A percentile compares a stretch with the other conserved stretches of the same genome.
Evolutionary conservation across 768 basidiomycete species (phyloP).

Genomic region (Calvatia gigantea): DNA sequence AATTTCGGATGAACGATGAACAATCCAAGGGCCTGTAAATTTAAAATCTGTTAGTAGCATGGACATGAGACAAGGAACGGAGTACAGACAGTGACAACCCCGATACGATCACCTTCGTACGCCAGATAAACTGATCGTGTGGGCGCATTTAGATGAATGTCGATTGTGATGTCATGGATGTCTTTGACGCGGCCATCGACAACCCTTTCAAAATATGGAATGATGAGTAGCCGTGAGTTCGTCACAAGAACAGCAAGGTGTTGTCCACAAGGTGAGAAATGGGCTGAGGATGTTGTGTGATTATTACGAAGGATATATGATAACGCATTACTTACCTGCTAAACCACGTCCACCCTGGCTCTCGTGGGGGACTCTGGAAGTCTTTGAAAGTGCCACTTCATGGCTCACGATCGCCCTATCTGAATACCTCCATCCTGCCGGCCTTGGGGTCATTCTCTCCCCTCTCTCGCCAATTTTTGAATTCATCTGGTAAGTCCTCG

Average conservation of each 20-base stretch:
- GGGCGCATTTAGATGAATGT: slow-evolving; percentile 38
- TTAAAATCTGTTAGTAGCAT: background rate
- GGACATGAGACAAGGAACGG: background rate
- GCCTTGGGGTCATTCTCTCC: background rate
- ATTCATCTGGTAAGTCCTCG: background rate
- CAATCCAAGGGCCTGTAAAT: slow-evolving; percentile 22
- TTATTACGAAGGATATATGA: background rate
- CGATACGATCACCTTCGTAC: slow-evolving; percentile 38
- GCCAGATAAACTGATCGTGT: slow-evolving; percentile 45
- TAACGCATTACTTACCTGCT: background rate
- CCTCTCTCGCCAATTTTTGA: background rate
- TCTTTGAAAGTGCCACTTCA: background rate
- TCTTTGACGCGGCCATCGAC: slow-evolving; percentile 19
- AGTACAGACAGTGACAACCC: slow-evolving; percentile 47
- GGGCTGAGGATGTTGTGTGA: slow-evolving; percentile 26
- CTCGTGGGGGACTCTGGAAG: too few relatives aligned
- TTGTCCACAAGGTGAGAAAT: slow-evolving; percentile 45
- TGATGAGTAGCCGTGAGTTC: slow-evolving; percentile 37
- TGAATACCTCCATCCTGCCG: background rate
- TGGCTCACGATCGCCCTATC: background rate
- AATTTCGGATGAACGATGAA: slow-evolving; percentile 20
- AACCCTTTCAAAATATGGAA: slow-evolving; percentile 39
- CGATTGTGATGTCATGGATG: slow-evolving; percentile 30
- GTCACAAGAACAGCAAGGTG: slow-evolving; percentile 39
- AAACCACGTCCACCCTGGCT: background rate